phyloP scores from a whole-genome alignment of 2,329 filamentous ascomycete genomes.

The Aspergillus fischeri region DNA sequence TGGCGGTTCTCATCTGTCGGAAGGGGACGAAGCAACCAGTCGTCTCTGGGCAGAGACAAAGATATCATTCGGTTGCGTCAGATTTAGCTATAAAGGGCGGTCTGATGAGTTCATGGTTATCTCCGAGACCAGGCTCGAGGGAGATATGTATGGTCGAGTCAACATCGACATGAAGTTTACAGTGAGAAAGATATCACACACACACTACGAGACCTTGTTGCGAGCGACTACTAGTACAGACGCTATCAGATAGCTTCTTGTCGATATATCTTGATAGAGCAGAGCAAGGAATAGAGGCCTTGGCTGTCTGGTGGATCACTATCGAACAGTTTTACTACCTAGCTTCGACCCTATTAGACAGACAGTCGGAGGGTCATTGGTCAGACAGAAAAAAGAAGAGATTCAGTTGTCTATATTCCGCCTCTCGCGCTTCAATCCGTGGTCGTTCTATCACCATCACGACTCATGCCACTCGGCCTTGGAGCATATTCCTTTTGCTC shows the following conservation, averaged over 20 bases:
- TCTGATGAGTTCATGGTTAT: conserved; percentile 7
- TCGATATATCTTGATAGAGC: conserved; percentile 68
- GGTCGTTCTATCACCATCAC: conserved; percentile 18
- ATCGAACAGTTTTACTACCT: conserved; percentile 53
- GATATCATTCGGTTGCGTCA: conserved; percentile 5
- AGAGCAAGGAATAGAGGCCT: conserved; percentile 49
- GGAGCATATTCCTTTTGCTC: conserved; percentile 12
- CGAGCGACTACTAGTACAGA: conserved; percentile 44
- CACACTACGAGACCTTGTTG: conserved; percentile 31
- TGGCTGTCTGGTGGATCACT: conserved; percentile 32
- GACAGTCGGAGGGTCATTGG: conserved; percentile 51
- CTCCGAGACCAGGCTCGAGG: conserved; percentile 11
- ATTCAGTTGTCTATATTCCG: conserved; percentile 37
- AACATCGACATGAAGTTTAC: conserved; percentile 18
- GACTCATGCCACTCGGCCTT: conserved; percentile 17
- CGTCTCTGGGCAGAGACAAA: conserved; percentile 7
- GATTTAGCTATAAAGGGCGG: conserved; percentile 7
- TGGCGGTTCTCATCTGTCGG: conserved; percentile 9
- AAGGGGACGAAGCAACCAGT: conserved; percentile 9
- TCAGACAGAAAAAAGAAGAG: conserved; percentile 29
- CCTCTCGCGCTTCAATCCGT: conserved; percentile 29
- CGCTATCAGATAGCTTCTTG: conserved; percentile 61
- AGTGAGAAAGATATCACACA: conserved; percentile 22
- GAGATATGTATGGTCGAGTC: conserved; percentile 15
- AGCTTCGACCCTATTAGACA: conserved; percentile 73